Conservation (phyloP, 345 rosid species). For the Eucalyptus fibrosa region DNA sequence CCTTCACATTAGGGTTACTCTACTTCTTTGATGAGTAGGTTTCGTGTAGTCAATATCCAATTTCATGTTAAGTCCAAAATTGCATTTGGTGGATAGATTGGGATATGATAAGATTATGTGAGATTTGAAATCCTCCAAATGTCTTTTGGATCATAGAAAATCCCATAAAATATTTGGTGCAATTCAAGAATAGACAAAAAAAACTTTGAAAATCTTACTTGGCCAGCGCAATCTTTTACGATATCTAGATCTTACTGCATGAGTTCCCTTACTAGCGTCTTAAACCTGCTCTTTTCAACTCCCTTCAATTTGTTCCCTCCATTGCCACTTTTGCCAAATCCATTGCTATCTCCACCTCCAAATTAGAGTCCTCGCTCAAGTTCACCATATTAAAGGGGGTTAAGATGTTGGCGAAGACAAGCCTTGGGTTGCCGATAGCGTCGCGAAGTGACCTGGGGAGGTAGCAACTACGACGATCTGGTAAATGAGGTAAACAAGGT, state of each 20-base stretch:
- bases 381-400: not conserved
- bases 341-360: not conserved
- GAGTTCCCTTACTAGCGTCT: not conserved
- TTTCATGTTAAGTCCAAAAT: not conserved
- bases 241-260: not conserved
- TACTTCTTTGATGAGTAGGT: not conserved
- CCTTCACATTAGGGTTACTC: not conserved
- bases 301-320: not conserved
- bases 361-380: not conserved
- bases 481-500: not conserved
- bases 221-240: not conserved
- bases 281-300: not conserved
- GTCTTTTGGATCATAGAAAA: not conserved
- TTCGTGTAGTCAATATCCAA: not conserved
- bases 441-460: not conserved
- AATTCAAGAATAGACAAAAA: not conserved
- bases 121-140: not conserved
- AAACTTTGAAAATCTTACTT: not conserved
- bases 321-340: not conserved
- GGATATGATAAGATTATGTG: not conserved
- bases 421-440: fast-evolving
- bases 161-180: not conserved
- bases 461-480: fast-evolving
- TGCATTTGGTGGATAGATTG: not conserved
- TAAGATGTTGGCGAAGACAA: not conserved